These are phyloP conservation scores for Colletotrichum abscissum DNA, from an alignment of 2,329 filamentous ascomycete genomes.

Conservation along the genomic window DNA sequence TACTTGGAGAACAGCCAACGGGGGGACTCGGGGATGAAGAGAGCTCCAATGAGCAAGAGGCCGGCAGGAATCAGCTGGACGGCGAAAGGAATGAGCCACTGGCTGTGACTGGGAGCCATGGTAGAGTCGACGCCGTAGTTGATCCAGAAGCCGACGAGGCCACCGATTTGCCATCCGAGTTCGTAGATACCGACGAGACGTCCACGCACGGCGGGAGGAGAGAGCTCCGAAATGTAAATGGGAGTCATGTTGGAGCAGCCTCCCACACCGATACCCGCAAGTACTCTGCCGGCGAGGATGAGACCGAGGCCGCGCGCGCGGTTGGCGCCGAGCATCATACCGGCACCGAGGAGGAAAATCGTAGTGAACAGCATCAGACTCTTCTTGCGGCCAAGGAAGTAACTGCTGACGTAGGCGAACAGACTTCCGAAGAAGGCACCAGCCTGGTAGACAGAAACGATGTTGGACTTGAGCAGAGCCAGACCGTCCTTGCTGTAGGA, in stretches of 20 bases:
- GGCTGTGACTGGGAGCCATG: conserved; percentile 56
- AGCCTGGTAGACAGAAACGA: conserved; percentile 84
- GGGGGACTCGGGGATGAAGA: conserved; percentile 74
- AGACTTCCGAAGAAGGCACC: conserved; percentile 87
- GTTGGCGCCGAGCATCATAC: conserved; percentile 77
- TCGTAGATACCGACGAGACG: conserved; percentile 76
- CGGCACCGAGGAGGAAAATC: conserved; percentile 77
- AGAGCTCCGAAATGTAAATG: conserved; percentile 70
- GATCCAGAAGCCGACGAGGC: conserved; percentile 71
- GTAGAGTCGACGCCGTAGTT: conserved; percentile 71
- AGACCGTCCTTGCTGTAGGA: conserved; percentile 58
- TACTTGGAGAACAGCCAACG: conserved; percentile 76
- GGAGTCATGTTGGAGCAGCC: conserved; percentile 72
- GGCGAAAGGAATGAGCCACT: conserved; percentile 74
- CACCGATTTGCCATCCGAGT: conserved; percentile 72
- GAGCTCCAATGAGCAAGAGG: conserved; percentile 67
- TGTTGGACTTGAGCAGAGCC: conserved; percentile 76
- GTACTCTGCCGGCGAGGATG: conserved; percentile 71
- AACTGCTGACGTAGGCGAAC: conserved; percentile 72
- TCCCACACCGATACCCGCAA: conserved; percentile 73
- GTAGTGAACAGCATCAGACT: conserved; percentile 70
- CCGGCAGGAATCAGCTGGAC: conserved; percentile 76
- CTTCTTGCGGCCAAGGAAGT: conserved; percentile 75
- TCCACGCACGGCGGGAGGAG: conserved; percentile 72
- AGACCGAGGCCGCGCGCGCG: conserved; percentile 71